Conservation (phyloP, 1,284 basidiomycete species). For the Trichosporon asahii region DNA sequence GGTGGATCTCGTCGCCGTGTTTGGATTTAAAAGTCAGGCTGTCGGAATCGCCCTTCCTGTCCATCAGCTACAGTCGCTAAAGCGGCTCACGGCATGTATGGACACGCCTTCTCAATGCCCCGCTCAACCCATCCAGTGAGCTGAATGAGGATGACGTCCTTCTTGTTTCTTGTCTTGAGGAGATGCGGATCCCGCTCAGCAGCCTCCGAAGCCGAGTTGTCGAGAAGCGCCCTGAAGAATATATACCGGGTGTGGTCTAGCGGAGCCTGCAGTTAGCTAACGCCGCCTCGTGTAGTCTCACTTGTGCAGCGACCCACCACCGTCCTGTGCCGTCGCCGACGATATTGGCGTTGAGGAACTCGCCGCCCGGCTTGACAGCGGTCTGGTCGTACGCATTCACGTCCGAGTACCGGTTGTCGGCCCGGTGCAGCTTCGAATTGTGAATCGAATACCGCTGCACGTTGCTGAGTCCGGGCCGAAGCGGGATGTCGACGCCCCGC, state of each 20-base stretch:
- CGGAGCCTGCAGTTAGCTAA: slow-evolving; percentile 34
- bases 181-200: not conserved
- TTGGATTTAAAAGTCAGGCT: not conserved
- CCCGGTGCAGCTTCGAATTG: slow-evolving; percentile 6
- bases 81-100: slow-evolving; percentile 43
- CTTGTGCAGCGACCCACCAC: slow-evolving; percentile 48
- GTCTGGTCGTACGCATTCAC: slow-evolving; percentile 47
- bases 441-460: slow-evolving; percentile 16
- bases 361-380: slow-evolving; percentile 29
- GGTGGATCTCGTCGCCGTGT: not conserved
- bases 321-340: slow-evolving; percentile 31
- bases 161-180: not conserved
- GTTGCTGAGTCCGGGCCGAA: slow-evolving; percentile 30
- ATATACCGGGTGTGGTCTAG: slow-evolving; percentile 32
- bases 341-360: slow-evolving; percentile 47
- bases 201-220: slow-evolving; percentile 22
- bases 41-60: not conserved
- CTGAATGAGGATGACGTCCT: slow-evolving; percentile 40
- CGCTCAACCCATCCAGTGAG: slow-evolving; percentile 44
- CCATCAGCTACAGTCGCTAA: not conserved
- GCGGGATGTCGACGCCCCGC: slow-evolving; percentile 26
- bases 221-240: slow-evolving; percentile 40
- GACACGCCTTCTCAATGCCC: slow-evolving; percentile 42
- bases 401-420: slow-evolving; percentile 42
- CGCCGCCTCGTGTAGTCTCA: slow-evolving; percentile 21